These are phyloP conservation scores for Alopecurus myosuroides DNA, from an alignment of 176 grass and related monocot genomes.

Conservation along the genomic window DNA sequence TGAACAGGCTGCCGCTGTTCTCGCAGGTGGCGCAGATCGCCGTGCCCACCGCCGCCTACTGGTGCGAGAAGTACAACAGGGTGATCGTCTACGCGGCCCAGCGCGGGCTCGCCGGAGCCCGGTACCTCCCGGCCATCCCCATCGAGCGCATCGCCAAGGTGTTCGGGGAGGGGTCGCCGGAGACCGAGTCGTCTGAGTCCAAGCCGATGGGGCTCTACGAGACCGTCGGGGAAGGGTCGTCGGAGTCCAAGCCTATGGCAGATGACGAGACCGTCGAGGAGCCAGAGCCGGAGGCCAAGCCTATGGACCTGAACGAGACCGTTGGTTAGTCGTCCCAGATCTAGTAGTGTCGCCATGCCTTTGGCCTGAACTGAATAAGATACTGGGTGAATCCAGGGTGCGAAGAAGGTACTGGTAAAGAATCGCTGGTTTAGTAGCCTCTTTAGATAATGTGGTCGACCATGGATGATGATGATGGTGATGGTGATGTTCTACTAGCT, in stretches of 20 bases:
- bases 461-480: not conserved
- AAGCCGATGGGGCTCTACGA: not conserved
- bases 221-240: not conserved
- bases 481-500: not conserved
- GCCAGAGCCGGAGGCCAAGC: not conserved
- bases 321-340: not conserved
- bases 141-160: conserved; percentile 68
- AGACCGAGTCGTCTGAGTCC: not conserved
- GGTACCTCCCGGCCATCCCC: conserved; percentile 58
- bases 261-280: not conserved
- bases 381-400: not conserved
- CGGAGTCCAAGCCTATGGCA: not conserved
- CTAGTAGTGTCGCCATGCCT: not conserved
- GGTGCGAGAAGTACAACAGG: conserved; percentile 76
- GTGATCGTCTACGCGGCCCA: conserved; percentile 17
- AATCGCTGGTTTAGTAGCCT: not conserved
- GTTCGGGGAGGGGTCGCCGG: conserved; percentile 32
- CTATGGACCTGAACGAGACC: not conserved
- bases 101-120: conserved; percentile 18
- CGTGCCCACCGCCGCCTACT: conserved; percentile 61
- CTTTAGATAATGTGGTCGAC: not conserved
- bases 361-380: not conserved
- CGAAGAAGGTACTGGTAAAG: not conserved
- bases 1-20: conserved; percentile 78
- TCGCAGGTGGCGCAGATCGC: conserved; percentile 57